These are phyloP conservation scores for Lentinus brumalis DNA, from an alignment of 768 basidiomycete genomes.

Conservation along the genomic window DNA sequence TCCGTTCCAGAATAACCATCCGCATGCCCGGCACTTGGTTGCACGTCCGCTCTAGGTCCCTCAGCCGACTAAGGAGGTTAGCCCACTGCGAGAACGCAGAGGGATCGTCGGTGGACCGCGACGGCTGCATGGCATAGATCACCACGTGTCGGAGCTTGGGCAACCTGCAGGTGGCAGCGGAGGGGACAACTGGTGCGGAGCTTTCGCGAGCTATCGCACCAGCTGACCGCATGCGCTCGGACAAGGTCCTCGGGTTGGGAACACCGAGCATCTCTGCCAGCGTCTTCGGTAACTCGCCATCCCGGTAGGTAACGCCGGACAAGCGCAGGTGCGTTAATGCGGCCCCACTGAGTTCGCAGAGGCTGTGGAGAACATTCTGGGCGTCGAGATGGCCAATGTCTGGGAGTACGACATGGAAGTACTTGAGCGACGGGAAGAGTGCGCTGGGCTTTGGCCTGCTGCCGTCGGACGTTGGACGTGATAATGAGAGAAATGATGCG, in stretches of 20 bases:
- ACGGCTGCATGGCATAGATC: background rate
- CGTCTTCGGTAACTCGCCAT: background rate
- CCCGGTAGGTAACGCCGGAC: background rate
- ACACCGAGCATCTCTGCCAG: slow-evolving; percentile 1
- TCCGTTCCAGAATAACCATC: slow-evolving; percentile 1
- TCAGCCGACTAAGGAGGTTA: background rate
- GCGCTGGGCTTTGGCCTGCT: background rate
- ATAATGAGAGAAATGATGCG: background rate
- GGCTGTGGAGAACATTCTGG: background rate
- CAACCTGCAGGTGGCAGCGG: background rate
- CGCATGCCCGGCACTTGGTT: background rate
- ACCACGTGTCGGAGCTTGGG: background rate
- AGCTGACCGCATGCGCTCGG: background rate
- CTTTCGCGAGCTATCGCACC: background rate
- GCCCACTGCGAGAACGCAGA: background rate
- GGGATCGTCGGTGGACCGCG: background rate
- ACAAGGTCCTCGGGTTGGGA: background rate
- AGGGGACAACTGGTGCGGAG: background rate
- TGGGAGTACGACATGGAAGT: background rate
- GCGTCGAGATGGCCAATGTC: background rate
- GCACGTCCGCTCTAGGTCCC: slow-evolving; percentile 3
- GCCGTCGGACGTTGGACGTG: background rate
- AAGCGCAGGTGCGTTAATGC: background rate
- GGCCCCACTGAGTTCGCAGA: background rate
- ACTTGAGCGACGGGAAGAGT: background rate